phyloP scores from a whole-genome alignment of 441 rosid species.

The Jatropha multifida region DNA sequence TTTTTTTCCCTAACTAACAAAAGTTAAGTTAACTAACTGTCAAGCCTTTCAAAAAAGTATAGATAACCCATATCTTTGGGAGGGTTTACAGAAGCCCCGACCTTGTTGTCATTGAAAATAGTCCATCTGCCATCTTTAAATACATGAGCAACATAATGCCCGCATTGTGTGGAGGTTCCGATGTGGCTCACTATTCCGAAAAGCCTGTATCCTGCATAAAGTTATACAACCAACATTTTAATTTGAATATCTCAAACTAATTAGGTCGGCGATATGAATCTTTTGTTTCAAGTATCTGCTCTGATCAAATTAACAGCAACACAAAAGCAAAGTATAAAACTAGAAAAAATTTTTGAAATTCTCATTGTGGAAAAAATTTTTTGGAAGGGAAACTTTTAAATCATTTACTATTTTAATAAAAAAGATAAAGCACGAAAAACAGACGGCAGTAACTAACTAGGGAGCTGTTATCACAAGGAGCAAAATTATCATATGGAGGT shows the following conservation, averaged over 20 bases:
- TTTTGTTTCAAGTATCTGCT: too few species aligned
- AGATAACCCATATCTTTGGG: conserved; percentile 98
- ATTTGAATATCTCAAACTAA: neutral
- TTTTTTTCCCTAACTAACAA: neutral
- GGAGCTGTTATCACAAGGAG: too few species aligned
- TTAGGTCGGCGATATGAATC: too few species aligned
- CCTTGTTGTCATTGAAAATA: conserved; percentile 90
- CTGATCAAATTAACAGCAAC: too few species aligned
- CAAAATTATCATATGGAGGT: too few species aligned
- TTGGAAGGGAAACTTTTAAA: too few species aligned
- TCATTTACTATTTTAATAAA: too few species aligned
- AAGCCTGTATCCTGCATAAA: conserved; percentile 73
- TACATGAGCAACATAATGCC: conserved; percentile 95
- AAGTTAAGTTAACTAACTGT: conserved; percentile 5
- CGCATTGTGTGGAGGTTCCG: conserved; percentile 92
- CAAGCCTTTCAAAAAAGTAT: conserved; percentile 87
- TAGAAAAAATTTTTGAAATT: too few species aligned
- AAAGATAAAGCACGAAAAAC: too few species aligned
- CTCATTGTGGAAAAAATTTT: too few species aligned
- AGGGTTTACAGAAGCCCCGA: conserved; percentile 76
- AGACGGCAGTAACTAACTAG: too few species aligned
- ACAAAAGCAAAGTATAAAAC: too few species aligned
- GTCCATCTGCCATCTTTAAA: conserved; percentile 88
- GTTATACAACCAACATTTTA: neutral
- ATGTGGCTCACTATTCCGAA: conserved; percentile 93